phyloP scores from a whole-genome alignment of 2,329 filamentous ascomycete genomes.

The Venturiaceae sp. region DNA sequence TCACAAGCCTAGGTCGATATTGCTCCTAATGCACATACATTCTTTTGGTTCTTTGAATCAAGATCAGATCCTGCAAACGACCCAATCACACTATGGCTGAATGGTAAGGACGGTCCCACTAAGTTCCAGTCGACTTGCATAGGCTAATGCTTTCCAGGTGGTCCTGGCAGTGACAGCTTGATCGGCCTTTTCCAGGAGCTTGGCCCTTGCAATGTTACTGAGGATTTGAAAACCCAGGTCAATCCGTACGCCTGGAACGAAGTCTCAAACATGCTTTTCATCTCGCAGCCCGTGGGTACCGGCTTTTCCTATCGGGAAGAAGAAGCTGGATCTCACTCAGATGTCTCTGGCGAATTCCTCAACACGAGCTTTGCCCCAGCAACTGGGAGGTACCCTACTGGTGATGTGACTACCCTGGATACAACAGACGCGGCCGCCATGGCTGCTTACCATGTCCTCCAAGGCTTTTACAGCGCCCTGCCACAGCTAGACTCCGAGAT shows the following conservation, averaged over 20 bases:
- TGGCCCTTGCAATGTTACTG: constrained; percentile 31
- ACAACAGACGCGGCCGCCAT: constrained; percentile 48
- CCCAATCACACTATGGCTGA: constrained; percentile 43
- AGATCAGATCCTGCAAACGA: constrained; percentile 35
- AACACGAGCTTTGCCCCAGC: constrained; percentile 31
- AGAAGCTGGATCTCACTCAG: constrained; percentile 31
- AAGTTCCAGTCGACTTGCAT: constrained; percentile 41
- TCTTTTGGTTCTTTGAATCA: constrained; percentile 43
- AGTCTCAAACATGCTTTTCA: constrained; percentile 50
- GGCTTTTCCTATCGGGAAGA: constrained; percentile 35
- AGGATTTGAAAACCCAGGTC: constrained; percentile 21
- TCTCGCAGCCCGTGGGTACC: constrained; percentile 51
- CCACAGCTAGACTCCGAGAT: constrained; percentile 39
- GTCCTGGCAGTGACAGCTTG: neutral
- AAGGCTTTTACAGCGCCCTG: constrained; percentile 42
- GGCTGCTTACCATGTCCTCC: constrained; percentile 45
- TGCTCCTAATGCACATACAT: constrained; percentile 25
- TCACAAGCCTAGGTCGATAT: constrained; percentile 14
- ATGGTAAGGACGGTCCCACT: constrained; percentile 46
- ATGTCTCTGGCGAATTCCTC: constrained; percentile 34
- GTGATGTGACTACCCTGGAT: constrained; percentile 23
- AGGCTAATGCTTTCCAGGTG: constrained; percentile 41
- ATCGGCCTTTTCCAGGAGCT: constrained; percentile 16
- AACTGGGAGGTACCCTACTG: constrained; percentile 34
- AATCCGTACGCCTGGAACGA: constrained; percentile 54